Evolutionary conservation across 2,329 filamentous ascomycete genomes (phyloP).

Genomic region (Talaromyces amestolkiae): DNA sequence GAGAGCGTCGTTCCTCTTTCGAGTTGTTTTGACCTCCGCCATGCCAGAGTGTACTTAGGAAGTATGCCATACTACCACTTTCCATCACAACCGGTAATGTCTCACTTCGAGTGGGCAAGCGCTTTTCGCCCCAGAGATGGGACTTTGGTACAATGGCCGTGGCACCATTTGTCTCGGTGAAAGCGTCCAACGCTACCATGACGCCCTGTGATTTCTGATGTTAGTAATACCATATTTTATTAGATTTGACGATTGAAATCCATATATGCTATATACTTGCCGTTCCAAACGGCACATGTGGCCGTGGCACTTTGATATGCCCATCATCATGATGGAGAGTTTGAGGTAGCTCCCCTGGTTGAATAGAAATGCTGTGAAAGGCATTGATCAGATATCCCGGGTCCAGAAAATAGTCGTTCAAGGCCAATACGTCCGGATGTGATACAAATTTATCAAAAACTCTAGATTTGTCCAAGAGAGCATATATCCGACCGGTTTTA

Average conservation of each 20-base stretch:
- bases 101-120: not conserved
- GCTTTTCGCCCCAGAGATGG: not conserved
- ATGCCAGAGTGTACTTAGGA: not conserved
- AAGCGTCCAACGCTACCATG: constrained; percentile 4
- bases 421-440: constrained; percentile 4
- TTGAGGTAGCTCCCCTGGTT: not conserved
- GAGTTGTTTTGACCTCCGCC: not conserved
- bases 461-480: constrained; percentile 8
- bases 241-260: not conserved
- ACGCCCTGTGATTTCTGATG: not conserved
- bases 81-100: not conserved
- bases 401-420: constrained; percentile 7
- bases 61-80: not conserved
- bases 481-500: constrained; percentile 2
- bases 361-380: constrained; percentile 7
- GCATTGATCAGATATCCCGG: constrained; percentile 6
- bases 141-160: constrained; percentile 2
- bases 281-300: not conserved
- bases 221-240: not conserved
- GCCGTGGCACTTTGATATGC: not conserved
- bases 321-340: constrained; percentile 10
- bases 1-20: not conserved
- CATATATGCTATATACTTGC: not conserved
- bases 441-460: constrained; percentile 12
- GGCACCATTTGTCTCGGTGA: constrained; percentile 3